A percentile compares a stretch with the other conserved stretches of the same genome.
Conservation (phyloP, 495 filamentous ascomycete species). For the Margaritispora aquatica region DNA sequence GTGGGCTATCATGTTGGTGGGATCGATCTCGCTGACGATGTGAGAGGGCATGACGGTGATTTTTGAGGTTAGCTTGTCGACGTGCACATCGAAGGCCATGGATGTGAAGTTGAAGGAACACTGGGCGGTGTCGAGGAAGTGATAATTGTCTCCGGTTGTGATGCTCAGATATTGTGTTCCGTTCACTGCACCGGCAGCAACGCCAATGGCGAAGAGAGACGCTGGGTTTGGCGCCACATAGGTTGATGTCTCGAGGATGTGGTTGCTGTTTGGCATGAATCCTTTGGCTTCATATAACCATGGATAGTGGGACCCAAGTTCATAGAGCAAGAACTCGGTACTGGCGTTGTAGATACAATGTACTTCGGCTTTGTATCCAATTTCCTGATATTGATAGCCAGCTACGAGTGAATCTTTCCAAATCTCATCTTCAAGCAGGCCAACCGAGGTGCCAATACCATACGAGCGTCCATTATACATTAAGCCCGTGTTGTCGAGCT, state of each 20-base stretch:
- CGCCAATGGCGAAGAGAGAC: conserved; percentile 28
- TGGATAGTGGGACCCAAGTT: not conserved
- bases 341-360: conserved; percentile 29
- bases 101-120: conserved; percentile 29
- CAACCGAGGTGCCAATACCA: conserved; percentile 28
- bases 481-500: conserved; percentile 31
- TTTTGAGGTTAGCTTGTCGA: conserved; percentile 23
- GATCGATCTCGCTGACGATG: conserved; percentile 25
- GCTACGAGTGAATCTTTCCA: conserved; percentile 12
- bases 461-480: conserved; percentile 29
- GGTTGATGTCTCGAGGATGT: conserved; percentile 19
- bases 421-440: conserved; percentile 24
- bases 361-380: conserved; percentile 23
- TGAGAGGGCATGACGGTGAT: conserved; percentile 7
- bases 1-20: conserved; percentile 24
- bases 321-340: conserved; percentile 5
- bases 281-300: not conserved
- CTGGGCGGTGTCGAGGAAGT: conserved; percentile 25
- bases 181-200: conserved; percentile 12
- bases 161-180: conserved; percentile 21
- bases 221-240: conserved; percentile 21
- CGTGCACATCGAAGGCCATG: conserved; percentile 27
- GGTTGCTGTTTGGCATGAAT: conserved; percentile 24
- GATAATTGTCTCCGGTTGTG: conserved; percentile 23
- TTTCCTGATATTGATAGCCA: conserved; percentile 28